These are phyloP conservation scores for Alternaria rosae DNA, from an alignment of 2,329 filamentous ascomycete genomes.

Conservation along the genomic window DNA sequence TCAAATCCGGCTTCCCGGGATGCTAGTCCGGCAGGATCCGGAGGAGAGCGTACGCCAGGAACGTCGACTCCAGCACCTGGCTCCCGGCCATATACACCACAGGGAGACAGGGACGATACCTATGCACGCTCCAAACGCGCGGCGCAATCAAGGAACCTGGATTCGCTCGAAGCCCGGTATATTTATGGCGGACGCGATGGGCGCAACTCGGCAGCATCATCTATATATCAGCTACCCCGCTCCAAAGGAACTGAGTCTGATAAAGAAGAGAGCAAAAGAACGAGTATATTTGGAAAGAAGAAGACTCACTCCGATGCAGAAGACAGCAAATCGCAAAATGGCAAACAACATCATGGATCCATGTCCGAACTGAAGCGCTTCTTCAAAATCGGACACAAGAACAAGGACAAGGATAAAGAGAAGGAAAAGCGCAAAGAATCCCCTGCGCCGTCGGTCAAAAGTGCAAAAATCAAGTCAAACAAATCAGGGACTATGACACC, in stretches of 20 bases:
- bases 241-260: conserved; percentile 52
- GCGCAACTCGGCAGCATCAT: conserved; percentile 50
- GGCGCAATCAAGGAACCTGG: conserved; percentile 70
- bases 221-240: conserved; percentile 53
- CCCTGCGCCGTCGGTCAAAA: conserved; percentile 66
- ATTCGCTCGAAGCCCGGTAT: conserved; percentile 79
- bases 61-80: conserved; percentile 65
- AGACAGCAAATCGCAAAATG: conserved; percentile 32
- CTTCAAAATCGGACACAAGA: conserved; percentile 76
- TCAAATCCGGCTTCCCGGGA: conserved; percentile 63
- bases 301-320: conserved; percentile 55
- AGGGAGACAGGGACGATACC: conserved; percentile 81
- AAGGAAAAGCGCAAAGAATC: conserved; percentile 66
- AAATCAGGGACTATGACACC: conserved; percentile 50
- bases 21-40: conserved; percentile 68
- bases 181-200: conserved; percentile 82
- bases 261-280: conserved; percentile 58
- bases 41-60: conserved; percentile 57
- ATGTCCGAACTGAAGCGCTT: conserved; percentile 98
- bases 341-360: conserved; percentile 68
- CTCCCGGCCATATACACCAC: conserved; percentile 78
- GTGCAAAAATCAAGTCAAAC: conserved; percentile 56
- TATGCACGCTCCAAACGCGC: conserved; percentile 84
- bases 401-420: conserved; percentile 58
- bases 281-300: conserved; percentile 61